Conservation (phyloP, 129 eudicot species). For the Silybum marianum region DNA sequence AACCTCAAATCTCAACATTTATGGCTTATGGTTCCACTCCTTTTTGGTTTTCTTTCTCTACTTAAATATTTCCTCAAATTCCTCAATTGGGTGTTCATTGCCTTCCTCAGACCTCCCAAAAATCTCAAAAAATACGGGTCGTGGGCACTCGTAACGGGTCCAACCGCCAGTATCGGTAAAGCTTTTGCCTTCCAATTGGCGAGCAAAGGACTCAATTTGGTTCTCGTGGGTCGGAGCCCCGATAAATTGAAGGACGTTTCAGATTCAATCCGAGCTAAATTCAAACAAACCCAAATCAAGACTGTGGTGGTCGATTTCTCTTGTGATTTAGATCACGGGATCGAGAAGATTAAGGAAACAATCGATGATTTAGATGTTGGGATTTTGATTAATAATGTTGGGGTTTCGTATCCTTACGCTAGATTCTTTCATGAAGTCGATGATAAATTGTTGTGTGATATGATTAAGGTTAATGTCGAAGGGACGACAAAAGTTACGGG, state of each 20-base stretch:
- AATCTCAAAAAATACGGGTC: constrained; percentile 48
- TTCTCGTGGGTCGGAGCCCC: constrained; percentile 68
- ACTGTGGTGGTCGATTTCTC: constrained; percentile 64
- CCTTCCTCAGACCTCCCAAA: constrained; percentile 63
- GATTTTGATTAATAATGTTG: constrained; percentile 67
- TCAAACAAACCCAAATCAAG: constrained; percentile 44
- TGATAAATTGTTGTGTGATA: constrained; percentile 56
- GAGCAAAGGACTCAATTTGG: constrained; percentile 56
- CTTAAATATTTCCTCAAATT: constrained; percentile 38
- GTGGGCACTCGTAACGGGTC: neutral
- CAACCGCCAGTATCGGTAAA: neutral
- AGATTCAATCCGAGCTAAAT: constrained; percentile 48
- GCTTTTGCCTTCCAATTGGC: constrained; percentile 77
- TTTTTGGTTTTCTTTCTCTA: constrained; percentile 40
- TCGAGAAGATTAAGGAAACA: constrained; percentile 45
- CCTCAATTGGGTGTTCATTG: constrained; percentile 61
- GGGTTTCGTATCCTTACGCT: constrained; percentile 73
- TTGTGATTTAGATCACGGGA: constrained; percentile 55
- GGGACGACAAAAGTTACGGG: constrained; percentile 70
- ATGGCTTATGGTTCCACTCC: constrained; percentile 48
- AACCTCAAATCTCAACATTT: constrained; percentile 56
- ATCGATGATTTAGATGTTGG: constrained; percentile 66
- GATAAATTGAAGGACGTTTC: constrained; percentile 59
- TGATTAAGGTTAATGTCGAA: constrained; percentile 68
- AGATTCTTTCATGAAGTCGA: constrained; percentile 72